Evolutionary conservation across 2,329 filamentous ascomycete genomes (phyloP), one percentile per base, ranked within the genome.

Genomic region (Cryphonectria radicalis): DNA sequence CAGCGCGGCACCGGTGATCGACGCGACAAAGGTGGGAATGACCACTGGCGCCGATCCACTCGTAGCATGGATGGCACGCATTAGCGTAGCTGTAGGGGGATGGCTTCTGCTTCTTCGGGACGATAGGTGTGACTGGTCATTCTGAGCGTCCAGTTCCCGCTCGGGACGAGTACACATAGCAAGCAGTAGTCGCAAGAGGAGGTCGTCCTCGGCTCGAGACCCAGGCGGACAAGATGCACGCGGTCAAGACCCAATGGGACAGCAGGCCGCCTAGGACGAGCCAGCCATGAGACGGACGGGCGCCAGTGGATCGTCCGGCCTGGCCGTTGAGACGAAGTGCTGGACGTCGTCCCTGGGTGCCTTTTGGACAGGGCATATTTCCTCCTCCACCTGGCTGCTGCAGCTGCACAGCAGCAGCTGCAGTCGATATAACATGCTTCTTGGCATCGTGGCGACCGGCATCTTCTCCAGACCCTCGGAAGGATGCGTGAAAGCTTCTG

Each of bases 31-130:
- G 64, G 43, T 55, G 64, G 46, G 64, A 66, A 66, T 35, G 22
- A 40, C 50, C 7, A 66, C 46, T 57, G 43, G 46, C 32, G 22
- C 28, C 50, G 64, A 55, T 57, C 64, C 64, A 66, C 64, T 57
- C 37, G 46, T 40, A 42, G 64, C 64, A 66, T 66, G 64, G 64
- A 66, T 66, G 46, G 22, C 43, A 55, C 64, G 64, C 64, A 57
- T 66, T 66, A 66, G 64, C 64, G 64, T 25, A 42, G 5, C 64
- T 66, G 50, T 57, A 55, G 10, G 42, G 25, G 42, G 42, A n/a
- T n/a, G 28, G 28, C 28, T 35, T 66, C 19, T 50, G 42, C 32
- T 53, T 53, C 17, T 25, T 65, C 37, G 62, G 55, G 55, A 32
- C 55, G 13, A 57, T 57, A 32, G 55, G 55, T 57, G 25, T 57